Evolutionary conservation across 1,284 basidiomycete genomes (phyloP).

Genomic region (Acaromyces ingoldii): DNA sequence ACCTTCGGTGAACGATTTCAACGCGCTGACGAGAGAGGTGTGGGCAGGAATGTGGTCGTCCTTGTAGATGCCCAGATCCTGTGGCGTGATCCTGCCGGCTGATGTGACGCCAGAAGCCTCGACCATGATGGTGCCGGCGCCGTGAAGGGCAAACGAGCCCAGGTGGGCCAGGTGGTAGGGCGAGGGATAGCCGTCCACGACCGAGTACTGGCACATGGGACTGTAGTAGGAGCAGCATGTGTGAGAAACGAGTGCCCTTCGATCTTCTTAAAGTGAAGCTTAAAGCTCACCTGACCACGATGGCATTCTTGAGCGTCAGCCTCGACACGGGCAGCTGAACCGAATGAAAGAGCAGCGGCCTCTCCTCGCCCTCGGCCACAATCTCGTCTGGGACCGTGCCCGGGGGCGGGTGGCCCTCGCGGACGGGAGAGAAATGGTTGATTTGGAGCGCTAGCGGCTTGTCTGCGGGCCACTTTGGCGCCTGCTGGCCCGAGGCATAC

Average conservation of each 20-base stretch:
- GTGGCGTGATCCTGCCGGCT: slow-evolving; percentile 63
- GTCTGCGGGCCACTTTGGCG: slow-evolving; percentile 4
- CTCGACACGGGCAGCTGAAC: slow-evolving; percentile 23
- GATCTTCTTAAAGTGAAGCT: background rate
- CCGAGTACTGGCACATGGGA: slow-evolving; percentile 48
- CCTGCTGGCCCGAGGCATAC: slow-evolving; percentile 4
- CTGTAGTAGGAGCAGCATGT: background rate
- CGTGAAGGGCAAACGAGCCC: slow-evolving; percentile 45
- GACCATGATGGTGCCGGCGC: slow-evolving; percentile 42
- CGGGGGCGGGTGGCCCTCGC: slow-evolving; percentile 22
- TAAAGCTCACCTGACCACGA: slow-evolving; percentile 6
- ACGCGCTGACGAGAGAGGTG: slow-evolving; percentile 68
- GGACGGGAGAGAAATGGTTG: slow-evolving; percentile 7
- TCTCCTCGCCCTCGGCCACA: slow-evolving; percentile 22
- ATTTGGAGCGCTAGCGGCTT: slow-evolving; percentile 7
- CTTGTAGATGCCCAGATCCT: slow-evolving; percentile 65
- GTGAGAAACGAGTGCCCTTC: background rate
- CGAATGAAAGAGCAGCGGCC: slow-evolving; percentile 34
- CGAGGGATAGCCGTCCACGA: slow-evolving; percentile 35
- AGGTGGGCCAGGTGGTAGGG: slow-evolving; percentile 47
- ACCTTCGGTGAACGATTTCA: slow-evolving; percentile 61
- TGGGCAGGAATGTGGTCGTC: slow-evolving; percentile 68
- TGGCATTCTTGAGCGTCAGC: slow-evolving; percentile 40
- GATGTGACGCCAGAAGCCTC: slow-evolving; percentile 59
- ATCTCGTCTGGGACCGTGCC: slow-evolving; percentile 36